Percentiles rank a stretch among this genome's conserved stretches.
Conservation (phyloP, 495 filamentous ascomycete genomes). For the Lophium mytilinum region DNA sequence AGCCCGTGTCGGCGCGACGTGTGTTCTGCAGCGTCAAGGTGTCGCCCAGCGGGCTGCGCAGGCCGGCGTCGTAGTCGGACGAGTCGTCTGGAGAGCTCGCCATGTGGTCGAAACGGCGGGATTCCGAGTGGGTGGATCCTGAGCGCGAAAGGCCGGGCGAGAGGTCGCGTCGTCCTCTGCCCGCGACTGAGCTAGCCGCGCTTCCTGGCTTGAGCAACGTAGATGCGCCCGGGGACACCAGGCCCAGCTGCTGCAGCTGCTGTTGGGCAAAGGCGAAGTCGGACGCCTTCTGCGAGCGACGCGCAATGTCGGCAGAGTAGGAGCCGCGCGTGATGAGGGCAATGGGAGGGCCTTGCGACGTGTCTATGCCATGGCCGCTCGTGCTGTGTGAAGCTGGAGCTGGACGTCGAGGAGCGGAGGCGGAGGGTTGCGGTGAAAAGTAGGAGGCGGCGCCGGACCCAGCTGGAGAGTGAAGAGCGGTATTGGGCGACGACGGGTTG, state of each 20-base stretch:
- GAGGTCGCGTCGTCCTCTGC: slow-evolving; percentile 2
- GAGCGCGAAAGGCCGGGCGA: slow-evolving; percentile 15
- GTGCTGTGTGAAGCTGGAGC: slow-evolving; percentile 36
- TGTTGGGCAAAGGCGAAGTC: slow-evolving; percentile 22
- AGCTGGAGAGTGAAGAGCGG: slow-evolving; percentile 10
- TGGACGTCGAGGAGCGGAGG: slow-evolving; percentile 26
- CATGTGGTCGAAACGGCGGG: slow-evolving; percentile 14
- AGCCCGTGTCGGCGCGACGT: neutral
- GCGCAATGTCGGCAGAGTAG: slow-evolving; percentile 23
- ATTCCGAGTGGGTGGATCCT: neutral
- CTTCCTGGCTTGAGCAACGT: neutral
- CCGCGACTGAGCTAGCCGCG: slow-evolving; percentile 1
- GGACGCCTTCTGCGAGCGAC: slow-evolving; percentile 13
- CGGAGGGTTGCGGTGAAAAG: slow-evolving; percentile 28
- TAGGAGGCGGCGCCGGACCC: slow-evolving; percentile 26
- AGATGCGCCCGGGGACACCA: slow-evolving; percentile 11
- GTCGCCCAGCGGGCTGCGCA: slow-evolving; percentile 12
- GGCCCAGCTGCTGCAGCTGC: slow-evolving; percentile 13
- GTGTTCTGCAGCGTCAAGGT: neutral
- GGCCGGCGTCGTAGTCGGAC: slow-evolving; percentile 21
- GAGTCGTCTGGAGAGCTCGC: slow-evolving; percentile 21
- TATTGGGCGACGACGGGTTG: slow-evolving; percentile 17
- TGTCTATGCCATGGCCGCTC: slow-evolving; percentile 38
- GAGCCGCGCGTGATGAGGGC: slow-evolving; percentile 39
- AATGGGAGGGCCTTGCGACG: slow-evolving; percentile 38